These are phyloP conservation scores for Termitomyces sp. DNA, from an alignment of 768 basidiomycete genomes.

Conservation along the genomic window DNA sequence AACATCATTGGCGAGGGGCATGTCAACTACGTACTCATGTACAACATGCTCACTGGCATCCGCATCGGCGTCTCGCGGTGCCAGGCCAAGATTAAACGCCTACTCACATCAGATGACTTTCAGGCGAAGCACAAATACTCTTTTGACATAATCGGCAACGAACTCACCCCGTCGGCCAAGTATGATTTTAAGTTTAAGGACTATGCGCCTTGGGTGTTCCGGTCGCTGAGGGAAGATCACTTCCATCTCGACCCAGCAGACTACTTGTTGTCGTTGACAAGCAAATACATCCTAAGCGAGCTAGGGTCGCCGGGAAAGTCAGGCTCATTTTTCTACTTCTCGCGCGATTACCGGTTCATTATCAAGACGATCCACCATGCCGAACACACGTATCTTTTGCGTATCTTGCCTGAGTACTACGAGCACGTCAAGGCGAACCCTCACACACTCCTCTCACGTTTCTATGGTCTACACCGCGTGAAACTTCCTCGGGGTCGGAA, in stretches of 20 bases:
- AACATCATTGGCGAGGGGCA: slow-evolving; percentile 98
- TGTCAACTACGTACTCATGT: slow-evolving; percentile 99
- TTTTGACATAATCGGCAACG: slow-evolving; percentile 97
- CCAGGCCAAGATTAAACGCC: slow-evolving; percentile 90
- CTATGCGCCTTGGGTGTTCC: slow-evolving; percentile 98
- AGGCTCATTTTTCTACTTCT: slow-evolving; percentile 99
- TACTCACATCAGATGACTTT: slow-evolving; percentile 84
- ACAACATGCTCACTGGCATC: slow-evolving; percentile 99
- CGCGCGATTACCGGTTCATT: slow-evolving; percentile 97
- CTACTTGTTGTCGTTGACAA: slow-evolving; percentile 93
- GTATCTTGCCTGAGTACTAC: slow-evolving; percentile 80
- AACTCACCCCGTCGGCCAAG: slow-evolving; percentile 93
- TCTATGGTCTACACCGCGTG: slow-evolving; percentile 96
- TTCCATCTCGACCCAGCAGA: slow-evolving; percentile 97
- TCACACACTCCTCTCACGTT: slow-evolving; percentile 87
- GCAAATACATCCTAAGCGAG: slow-evolving; percentile 97
- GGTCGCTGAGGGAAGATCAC: slow-evolving; percentile 87
- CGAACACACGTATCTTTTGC: slow-evolving; percentile 90
- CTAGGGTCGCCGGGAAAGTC: slow-evolving; percentile 98
- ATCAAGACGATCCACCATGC: slow-evolving; percentile 97
- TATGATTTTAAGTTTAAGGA: slow-evolving; percentile 99
- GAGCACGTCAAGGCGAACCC: slow-evolving; percentile 85
- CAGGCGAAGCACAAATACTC: slow-evolving; percentile 88
- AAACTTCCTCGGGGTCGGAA: slow-evolving; percentile 91
- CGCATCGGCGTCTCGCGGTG: slow-evolving; percentile 93